A percentile compares a stretch with the other conserved stretches of the same genome.
Evolutionary conservation across 768 basidiomycete species (phyloP).

Genomic region (Gelatoporia subvermispora): DNA sequence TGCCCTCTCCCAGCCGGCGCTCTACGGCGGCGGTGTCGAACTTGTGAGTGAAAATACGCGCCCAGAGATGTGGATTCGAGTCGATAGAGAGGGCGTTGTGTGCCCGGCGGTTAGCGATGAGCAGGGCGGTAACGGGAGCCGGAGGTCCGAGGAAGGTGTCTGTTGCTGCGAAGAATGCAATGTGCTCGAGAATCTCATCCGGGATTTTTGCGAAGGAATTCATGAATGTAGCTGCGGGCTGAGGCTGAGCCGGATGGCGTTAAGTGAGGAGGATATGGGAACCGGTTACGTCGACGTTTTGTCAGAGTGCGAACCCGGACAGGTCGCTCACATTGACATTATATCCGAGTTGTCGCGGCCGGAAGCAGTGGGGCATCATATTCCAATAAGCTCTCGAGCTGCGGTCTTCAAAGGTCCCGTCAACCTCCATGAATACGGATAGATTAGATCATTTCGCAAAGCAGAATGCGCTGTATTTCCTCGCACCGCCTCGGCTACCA

Average conservation of each 20-base stretch:
- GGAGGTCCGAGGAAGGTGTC: constrained; percentile 55
- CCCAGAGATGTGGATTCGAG: constrained; percentile 66
- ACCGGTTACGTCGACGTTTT: too few relatives aligned
- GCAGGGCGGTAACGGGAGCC: constrained; percentile 49
- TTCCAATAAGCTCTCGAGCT: too few relatives aligned
- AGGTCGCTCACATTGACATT: too few relatives aligned
- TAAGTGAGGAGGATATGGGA: too few relatives aligned
- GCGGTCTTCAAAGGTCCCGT: too few relatives aligned
- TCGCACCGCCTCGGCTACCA: too few relatives aligned
- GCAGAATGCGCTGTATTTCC: too few relatives aligned
- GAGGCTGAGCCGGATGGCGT: not conserved
- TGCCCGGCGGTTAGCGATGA: constrained; percentile 44
- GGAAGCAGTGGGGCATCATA: too few relatives aligned
- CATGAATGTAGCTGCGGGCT: constrained; percentile 7
- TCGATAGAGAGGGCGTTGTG: constrained; percentile 45
- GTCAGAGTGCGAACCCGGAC: too few relatives aligned
- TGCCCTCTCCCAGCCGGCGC: constrained; percentile 43
- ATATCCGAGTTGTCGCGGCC: too few relatives aligned
- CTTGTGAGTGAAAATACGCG: constrained; percentile 59
- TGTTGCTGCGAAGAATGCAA: constrained; percentile 63
- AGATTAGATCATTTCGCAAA: too few relatives aligned
- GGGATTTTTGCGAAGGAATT: constrained; percentile 40
- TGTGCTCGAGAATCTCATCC: constrained; percentile 73
- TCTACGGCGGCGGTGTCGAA: constrained; percentile 56
- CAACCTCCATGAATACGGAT: too few relatives aligned